Evolutionary conservation across 2,329 filamentous ascomycete genomes (phyloP), one percentile per base, ranked within the genome.

Genomic region (Fusarium subtropicale): DNA sequence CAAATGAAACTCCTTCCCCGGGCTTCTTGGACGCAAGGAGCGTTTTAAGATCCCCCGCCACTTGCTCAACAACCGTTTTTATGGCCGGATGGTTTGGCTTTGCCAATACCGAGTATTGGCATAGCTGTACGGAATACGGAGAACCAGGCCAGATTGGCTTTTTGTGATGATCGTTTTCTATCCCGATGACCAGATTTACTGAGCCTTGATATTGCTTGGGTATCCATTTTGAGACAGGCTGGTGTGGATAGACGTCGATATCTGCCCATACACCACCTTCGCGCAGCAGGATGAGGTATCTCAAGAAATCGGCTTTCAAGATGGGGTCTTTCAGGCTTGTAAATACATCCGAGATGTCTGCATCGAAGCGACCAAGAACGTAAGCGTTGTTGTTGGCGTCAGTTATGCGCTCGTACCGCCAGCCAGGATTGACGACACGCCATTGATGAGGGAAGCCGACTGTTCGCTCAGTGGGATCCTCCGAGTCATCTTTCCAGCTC

Each of bases 31-130:
- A 55, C 12, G 59, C 55, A 3, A 75, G 33, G 3, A 77, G 65
- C 6, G 53, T 53, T 24, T 71, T 53, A 6, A 79, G 69, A 33
- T 70, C 72, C 2, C 54, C 83, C 0, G 88, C 89, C 67, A 92
- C 89, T 62, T 85, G 87, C 8, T 88, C 85, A 10, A 92, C 89
- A 51, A 92, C 83, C 47, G 90, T 88, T 53, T 87, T 83, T 13
- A 92, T 82, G 20, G 91, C 84, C 2, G 90, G 90, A 71, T 92
- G 90, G 3, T 89, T 89, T 0, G 90, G 89, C 75, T 92, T 92
- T n/a, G 88, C 80, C 71, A 92, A 88, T 45, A 92, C 90, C 2
- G 90, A 91, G 87, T 91, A 92, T 73, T 92, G 91, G 73, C 90
- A 92, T 75, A 92, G 90, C 74, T 92, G 90, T 54, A 92, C 88